Conservation (phyloP, 2,329 filamentous ascomycete genomes). For the Ophiostoma ulmi region DNA sequence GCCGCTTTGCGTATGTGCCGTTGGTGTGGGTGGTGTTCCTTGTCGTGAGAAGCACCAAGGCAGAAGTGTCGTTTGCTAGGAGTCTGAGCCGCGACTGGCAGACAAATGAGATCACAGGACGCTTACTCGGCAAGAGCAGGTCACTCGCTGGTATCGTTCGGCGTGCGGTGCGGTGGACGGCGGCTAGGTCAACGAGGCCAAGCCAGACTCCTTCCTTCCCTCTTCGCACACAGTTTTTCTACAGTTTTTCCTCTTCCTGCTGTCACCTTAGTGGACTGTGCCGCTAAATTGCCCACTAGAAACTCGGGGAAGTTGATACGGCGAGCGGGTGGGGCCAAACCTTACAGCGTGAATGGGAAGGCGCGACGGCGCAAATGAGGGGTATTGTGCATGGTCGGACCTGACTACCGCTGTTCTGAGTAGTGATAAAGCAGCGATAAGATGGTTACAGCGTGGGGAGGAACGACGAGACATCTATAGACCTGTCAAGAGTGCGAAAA, state of each 20-base stretch:
- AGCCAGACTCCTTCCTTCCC: not conserved
- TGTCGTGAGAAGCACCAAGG: not conserved
- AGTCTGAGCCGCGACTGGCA: not conserved
- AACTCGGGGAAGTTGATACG: slow-evolving; percentile 11
- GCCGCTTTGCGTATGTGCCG: not conserved
- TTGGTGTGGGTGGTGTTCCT: not conserved
- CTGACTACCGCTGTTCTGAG: not conserved
- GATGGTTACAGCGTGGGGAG: not conserved
- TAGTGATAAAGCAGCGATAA: not conserved
- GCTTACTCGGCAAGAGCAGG: not conserved
- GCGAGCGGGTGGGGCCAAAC: slow-evolving; percentile 2
- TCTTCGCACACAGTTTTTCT: not conserved
- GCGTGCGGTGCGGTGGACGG: slow-evolving; percentile 2
- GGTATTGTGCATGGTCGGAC: not conserved
- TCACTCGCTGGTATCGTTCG: not conserved
- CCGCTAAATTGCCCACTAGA: slow-evolving; percentile 9
- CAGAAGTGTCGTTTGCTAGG: not conserved
- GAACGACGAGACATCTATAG: not conserved
- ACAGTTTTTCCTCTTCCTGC: slow-evolving; percentile 11
- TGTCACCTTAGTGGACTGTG: not conserved
- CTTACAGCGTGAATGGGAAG: not conserved
- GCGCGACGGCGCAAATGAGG: slow-evolving; percentile 8
- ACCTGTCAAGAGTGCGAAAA: not conserved
- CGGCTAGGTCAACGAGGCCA: not conserved
- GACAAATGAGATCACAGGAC: slow-evolving; percentile 6